Conservation (phyloP, 441 rosid species). For the Flueggea neowawraea region DNA sequence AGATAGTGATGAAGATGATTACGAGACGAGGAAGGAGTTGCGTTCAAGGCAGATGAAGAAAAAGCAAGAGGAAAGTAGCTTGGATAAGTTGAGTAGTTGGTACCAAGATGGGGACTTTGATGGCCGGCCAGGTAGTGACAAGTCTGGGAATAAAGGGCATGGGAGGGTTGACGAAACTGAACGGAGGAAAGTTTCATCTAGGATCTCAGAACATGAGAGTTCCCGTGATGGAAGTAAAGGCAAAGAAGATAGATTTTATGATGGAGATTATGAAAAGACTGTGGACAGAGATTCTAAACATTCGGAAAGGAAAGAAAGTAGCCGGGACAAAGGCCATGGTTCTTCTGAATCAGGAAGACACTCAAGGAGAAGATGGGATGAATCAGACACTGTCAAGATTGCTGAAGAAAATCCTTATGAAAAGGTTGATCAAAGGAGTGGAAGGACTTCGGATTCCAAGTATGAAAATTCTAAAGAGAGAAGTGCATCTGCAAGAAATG, state of each 20-base stretch:
- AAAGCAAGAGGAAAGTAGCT: conserved; percentile 88
- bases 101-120: conserved; percentile 94
- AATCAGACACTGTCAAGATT: conserved; percentile 43
- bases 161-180: conserved; percentile 52
- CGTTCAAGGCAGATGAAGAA: conserved; percentile 64
- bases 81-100: conserved; percentile 87
- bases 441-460: conserved; percentile 63
- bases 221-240: conserved; percentile 48
- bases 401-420: conserved; percentile 48
- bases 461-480: conserved; percentile 55
- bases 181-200: conserved; percentile 50
- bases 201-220: conserved; percentile 51
- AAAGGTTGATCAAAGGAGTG: conserved; percentile 50
- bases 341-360: conserved; percentile 58
- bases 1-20: conserved; percentile 72
- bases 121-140: conserved; percentile 57
- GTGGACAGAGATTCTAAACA: conserved; percentile 58
- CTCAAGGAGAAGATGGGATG: conserved; percentile 94
- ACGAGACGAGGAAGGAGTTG: conserved; percentile 43
- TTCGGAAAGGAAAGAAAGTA: conserved; percentile 67
- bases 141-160: conserved; percentile 47
- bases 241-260: conserved; percentile 70
- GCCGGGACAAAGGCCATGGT: conserved; percentile 68
- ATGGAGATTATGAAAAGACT: conserved; percentile 46
- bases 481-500: conserved; percentile 41